Evolutionary conservation across 208 protist species (phyloP).

Genomic region (Wallacemonas collosoma): DNA sequence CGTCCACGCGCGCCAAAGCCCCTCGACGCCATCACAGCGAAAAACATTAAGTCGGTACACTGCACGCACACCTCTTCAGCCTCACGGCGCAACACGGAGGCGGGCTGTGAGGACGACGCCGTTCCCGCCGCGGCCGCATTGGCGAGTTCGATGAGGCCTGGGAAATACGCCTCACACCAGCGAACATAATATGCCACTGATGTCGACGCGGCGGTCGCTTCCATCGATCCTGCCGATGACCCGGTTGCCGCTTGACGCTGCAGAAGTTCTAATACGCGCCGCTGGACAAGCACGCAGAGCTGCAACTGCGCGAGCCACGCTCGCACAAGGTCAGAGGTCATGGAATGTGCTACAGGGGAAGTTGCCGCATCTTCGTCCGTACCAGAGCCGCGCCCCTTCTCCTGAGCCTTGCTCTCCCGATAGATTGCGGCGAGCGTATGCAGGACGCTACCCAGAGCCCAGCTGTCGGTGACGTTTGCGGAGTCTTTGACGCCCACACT

Average conservation of each 20-base stretch:
- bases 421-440: background rate
- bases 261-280: slow-evolving; percentile 23
- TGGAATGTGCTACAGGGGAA: too few relatives aligned
- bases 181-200: background rate
- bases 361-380: too few relatives aligned
- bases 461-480: background rate
- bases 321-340: too few relatives aligned
- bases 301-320: slow-evolving; percentile 28
- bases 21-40: slow-evolving; percentile 45
- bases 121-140: slow-evolving; percentile 36
- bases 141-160: slow-evolving; percentile 50
- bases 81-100: slow-evolving; percentile 7
- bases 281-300: slow-evolving; percentile 26
- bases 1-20: background rate
- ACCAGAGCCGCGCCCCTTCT: too few relatives aligned
- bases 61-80: slow-evolving; percentile 45
- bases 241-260: slow-evolving; percentile 6
- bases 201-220: too few relatives aligned
- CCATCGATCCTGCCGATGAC: too few relatives aligned
- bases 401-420: too few relatives aligned
- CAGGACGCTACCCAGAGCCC: background rate
- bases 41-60: slow-evolving; percentile 57
- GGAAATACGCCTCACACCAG: slow-evolving; percentile 48
- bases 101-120: background rate
- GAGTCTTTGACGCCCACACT: background rate